Evolutionary conservation across 1,139 yeast genomes (phyloP), one percentile per base, ranked within the genome.

Genomic region (Lodderomyces parapsilosis): DNA sequence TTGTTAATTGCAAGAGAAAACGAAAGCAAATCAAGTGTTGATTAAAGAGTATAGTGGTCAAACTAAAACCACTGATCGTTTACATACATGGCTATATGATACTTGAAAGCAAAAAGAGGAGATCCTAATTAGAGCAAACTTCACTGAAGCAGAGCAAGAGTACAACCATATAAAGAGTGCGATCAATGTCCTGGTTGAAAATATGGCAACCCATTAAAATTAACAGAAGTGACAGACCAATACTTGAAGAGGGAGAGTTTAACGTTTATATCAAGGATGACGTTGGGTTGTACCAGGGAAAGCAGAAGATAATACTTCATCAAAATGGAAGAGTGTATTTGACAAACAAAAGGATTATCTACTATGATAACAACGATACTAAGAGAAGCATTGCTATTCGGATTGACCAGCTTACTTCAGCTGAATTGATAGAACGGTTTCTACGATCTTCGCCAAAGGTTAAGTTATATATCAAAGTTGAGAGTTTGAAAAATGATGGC

Each of bases 381-480:
- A 74, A 76, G 0, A 59, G 64, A 4, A 78, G 88, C 11, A 59
- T 86, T 7, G 74, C 74, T 1, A 49, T 88, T 7, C 71, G 71
- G 23, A 63, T 88, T 17, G 57, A 63, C 2, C 71, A 71, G 27
- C 67, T 88, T 2, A 63, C 65, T 3, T 52, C 58, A 1, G 54
- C 74, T 0, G 82, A 78, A 19, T 64, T 73, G 40, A 68, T 81
- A 6, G 80, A 80, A 6, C 78, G 90, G 30, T 90, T 91, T 56
- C 62, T 91, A 45, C 76, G 84, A 50, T 79, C 94, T 2, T 86
- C 95, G 6, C 89, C 97, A 0, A 88, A 90, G 55, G 74, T 91
- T 19, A 80, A 71, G 50, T 47, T 71, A 7, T 67, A 50, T 44
- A 35, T 69, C 6, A 53, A 35, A 14, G 36, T 5, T 10, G 34